Base-by-base conservation (phyloP, 345 rosid genomes). In the Luvunga scandens region DNA sequence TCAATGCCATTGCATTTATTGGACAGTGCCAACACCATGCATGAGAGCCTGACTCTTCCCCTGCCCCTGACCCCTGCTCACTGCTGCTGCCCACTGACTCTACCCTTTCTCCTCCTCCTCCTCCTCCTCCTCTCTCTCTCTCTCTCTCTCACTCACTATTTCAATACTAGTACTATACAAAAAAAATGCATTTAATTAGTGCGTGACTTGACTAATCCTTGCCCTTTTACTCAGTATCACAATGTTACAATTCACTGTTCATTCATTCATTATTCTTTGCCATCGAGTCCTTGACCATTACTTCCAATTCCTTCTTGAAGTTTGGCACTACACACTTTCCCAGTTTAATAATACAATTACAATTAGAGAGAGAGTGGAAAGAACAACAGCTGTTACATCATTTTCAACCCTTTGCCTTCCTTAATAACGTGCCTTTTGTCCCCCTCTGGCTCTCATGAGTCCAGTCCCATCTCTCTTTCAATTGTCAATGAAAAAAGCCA, bases 11-110 rank as follows among this genome's bases (percentile, higher is more conserved):
- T 63, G 78, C 84, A 87, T 88, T 83, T 71, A 88, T 84, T 78
- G 82, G 89, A 86, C 86, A 86, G 84, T 78, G 89, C 91, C 89
- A 88, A 86, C 81, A 79, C 86, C 75, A 81, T 83, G 86, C 56
- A 65, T 22, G 24, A 53, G 67, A 39, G 10, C 22, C 65, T 72
- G 72, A 68, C 31, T 2, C 66, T 21, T 45, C 18, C 50, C 50
- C 50, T 45, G 50, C 5, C 50, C 18, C 50, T 45, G 76, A 31
- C 19, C 28, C 56, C 6, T 39, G 30, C 45, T 9, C 3, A 3
- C 13, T 21, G 22, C 42, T 10, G 24, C 27, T 9, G 24, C 69
- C 16, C 28, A 8, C 16, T 25, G 69, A 50, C 69, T 21, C 57
- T 34, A 5, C 9, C 16, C 12, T 22, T 22, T 45, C 50, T 4